These are phyloP conservation scores for Colletotrichum caudatum DNA, from an alignment of 2,329 filamentous ascomycete species.

Conservation along the genomic window DNA sequence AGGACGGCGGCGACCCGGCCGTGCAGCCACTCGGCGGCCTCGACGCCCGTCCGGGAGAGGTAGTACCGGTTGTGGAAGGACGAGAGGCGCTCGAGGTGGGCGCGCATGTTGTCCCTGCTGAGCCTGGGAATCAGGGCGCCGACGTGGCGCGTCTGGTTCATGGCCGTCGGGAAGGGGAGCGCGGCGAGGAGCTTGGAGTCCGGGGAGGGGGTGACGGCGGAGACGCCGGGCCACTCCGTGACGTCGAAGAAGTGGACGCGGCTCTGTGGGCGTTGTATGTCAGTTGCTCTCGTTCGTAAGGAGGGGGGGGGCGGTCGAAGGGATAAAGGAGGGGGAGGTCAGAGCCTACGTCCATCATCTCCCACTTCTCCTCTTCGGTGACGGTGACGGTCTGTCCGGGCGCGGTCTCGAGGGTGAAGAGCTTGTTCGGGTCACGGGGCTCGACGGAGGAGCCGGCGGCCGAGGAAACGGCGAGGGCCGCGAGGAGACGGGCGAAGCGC, in stretches of 20 bases:
- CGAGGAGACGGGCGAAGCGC: conserved; percentile 42
- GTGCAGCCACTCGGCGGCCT: conserved; percentile 82
- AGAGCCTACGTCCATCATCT: conserved; percentile 44
- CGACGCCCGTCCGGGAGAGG: conserved; percentile 71
- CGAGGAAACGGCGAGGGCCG: conserved; percentile 42
- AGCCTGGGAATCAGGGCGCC: conserved; percentile 38
- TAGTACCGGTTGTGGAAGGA: conserved; percentile 77
- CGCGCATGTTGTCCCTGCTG: conserved; percentile 29
- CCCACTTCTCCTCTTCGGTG: conserved; percentile 46
- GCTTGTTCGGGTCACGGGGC: conserved; percentile 36
- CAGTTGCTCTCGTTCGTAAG: not conserved
- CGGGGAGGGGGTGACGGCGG: conserved; percentile 26
- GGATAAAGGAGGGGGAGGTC: not conserved
- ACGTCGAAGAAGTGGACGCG: conserved; percentile 46
- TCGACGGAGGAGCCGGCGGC: conserved; percentile 34
- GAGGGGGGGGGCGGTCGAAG: no score
- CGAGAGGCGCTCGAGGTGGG: conserved; percentile 65
- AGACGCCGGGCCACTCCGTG: conserved; percentile 43
- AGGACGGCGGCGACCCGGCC: conserved; percentile 74
- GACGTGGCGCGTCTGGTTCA: conserved; percentile 43
- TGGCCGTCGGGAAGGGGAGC: conserved; percentile 41
- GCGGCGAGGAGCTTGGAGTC: conserved; percentile 30
- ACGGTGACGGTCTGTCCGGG: conserved; percentile 44
- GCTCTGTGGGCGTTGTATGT: conserved; percentile 23
- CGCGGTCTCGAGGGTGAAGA: conserved; percentile 44